These are phyloP conservation scores for Tetrahymena elliotti DNA, from an alignment of 73 alveolate species.

Conservation along the genomic window DNA sequence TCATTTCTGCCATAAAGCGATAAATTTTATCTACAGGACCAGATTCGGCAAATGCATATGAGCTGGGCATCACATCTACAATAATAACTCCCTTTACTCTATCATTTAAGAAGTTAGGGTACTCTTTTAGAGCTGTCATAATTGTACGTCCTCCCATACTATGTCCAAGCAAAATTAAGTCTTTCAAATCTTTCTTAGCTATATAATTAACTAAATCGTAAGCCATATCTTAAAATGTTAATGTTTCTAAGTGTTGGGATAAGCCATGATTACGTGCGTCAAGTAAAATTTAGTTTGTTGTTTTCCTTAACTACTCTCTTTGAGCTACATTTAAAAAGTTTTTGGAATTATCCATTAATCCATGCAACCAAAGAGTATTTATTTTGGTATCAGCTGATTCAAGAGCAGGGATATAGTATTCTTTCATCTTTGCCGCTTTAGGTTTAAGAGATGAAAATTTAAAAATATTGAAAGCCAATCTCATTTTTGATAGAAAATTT, in stretches of 20 bases:
- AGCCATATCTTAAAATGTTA: neutral
- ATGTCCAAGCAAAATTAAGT: neutral
- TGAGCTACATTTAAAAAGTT: neutral
- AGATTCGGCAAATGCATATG: neutral
- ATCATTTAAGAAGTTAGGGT: neutral
- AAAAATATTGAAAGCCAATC: neutral
- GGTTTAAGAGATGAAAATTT: neutral
- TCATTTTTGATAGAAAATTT: neutral
- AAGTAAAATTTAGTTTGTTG: neutral
- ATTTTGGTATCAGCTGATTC: neutral
- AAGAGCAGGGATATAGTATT: neutral
- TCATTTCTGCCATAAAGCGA: neutral
- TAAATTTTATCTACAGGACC: neutral
- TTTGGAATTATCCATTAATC: neutral
- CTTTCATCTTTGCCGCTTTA: neutral
- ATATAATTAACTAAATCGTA: neutral
- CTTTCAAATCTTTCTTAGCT: neutral
- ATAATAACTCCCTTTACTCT: neutral
- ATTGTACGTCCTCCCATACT: neutral
- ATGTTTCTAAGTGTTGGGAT: neutral
- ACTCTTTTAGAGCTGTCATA: neutral
- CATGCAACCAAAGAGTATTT: neutral
- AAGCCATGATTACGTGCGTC: neutral
- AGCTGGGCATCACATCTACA: neutral
- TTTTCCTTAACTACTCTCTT: neutral